These are phyloP conservation scores for Fusarium phyllophilum DNA, from an alignment of 2,329 filamentous ascomycete genomes.

Conservation along the genomic window DNA sequence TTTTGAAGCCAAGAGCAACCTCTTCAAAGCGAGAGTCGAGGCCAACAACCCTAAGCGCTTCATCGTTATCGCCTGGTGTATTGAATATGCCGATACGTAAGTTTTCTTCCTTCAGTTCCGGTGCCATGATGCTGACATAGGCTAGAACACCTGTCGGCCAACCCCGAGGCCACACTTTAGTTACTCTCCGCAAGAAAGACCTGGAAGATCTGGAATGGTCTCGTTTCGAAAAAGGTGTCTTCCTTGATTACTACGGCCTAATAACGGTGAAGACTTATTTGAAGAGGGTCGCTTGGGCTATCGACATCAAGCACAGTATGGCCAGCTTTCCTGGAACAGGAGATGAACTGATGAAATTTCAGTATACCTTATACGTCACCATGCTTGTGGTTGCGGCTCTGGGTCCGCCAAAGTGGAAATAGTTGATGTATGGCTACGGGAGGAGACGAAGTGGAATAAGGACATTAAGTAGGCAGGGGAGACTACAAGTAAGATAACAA, in stretches of 20 bases:
- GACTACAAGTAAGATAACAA: no score
- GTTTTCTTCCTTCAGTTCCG: accelerated
- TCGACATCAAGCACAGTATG: not conserved
- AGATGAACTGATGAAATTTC: not conserved
- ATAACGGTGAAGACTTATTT: not conserved
- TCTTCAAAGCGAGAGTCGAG: not conserved
- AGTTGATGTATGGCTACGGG: not conserved
- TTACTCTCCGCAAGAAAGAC: not conserved
- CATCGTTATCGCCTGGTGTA: not conserved
- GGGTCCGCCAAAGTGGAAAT: not conserved
- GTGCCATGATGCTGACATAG: not conserved
- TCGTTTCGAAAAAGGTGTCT: not conserved
- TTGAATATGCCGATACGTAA: not conserved
- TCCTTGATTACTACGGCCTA: not conserved
- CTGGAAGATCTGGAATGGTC: not conserved
- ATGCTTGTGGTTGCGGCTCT: not conserved
- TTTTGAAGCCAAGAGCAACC: not conserved
- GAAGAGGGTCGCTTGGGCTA: not conserved
- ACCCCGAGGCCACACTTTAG: not conserved
- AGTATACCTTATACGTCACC: not conserved
- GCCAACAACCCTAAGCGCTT: not conserved
- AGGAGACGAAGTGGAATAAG: not conserved
- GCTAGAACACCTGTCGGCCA: not conserved
- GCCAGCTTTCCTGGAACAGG: not conserved
- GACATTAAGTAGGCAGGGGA: not conserved